Base-by-base conservation (phyloP, 306 rosid genomes). In the Cicer cuneatum region DNA sequence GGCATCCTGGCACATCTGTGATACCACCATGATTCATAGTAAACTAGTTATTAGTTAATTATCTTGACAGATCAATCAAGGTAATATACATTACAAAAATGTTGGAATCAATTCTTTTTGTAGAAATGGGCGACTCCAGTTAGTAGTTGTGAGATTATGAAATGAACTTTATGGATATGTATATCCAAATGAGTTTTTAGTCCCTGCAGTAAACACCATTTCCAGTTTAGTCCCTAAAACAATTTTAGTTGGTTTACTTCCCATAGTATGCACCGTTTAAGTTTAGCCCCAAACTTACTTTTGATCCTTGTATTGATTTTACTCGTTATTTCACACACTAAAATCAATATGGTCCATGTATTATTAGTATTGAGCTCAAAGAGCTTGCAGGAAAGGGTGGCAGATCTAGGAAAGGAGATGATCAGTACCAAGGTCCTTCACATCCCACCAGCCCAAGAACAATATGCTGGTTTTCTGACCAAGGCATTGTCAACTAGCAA, bases 1-100 rank as follows among this genome's bases (percentile, higher is more conserved):
- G 81, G 82, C 85, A 81, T 76, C 78, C 82, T 83, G 66, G 83
- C 64, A 78, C 79, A 75, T 72, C 87, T 85, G 82, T 54, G 63
- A 80, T 57, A 76, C 24, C 74, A 63, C 61, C 18, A 78, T 51
- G 78, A 78, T 73, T 73, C 71, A 60, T 47, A 49, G 57, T 38
- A 41, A 74, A 72, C 39, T 21, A 79, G 57, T 51, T 66, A 69
- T 49, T 33, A 74, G 52, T 56, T 72, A 75, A 75, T 12, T 77
- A 71, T 64, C 65, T 61, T 8, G 63, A n/a, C 59, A 58, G 18
- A 7, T n/a, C 37, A 71, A 58, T 48, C 66, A 58, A 67, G 59
- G 66, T 58, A 40, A 51, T 4, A 52, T 16, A 46, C 73, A 78
- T 69, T 51, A 52, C 64, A 61, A 65, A 59, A 64, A 24, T 67